A percentile compares a stretch with the other conserved stretches of the same genome.
Evolutionary conservation across 2,329 filamentous ascomycete species (phyloP).

Genomic region (Colletotrichum chrysophilum): DNA sequence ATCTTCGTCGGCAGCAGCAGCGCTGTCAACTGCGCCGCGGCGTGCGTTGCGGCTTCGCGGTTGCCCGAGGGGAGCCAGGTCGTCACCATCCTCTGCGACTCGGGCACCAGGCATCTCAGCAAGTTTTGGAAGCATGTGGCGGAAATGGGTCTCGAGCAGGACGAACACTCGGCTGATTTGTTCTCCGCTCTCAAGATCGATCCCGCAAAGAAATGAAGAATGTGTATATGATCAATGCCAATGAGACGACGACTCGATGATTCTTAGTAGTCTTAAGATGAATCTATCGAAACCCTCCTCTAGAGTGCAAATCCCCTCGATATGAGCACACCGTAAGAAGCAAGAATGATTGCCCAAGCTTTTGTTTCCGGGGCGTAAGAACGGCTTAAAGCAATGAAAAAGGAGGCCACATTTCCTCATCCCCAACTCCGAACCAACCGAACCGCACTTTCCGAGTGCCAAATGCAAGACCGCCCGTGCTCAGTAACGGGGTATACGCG

Average conservation of each 20-base stretch:
- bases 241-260: neutral
- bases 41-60: constrained; percentile 69
- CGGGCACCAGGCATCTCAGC: constrained; percentile 80
- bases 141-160: constrained; percentile 69
- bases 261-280: neutral
- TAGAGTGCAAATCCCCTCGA: neutral
- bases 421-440: constrained; percentile 22
- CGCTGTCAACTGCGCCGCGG: constrained; percentile 93
- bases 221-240: neutral
- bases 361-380: neutral
- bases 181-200: constrained; percentile 55
- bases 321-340: neutral
- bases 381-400: constrained; percentile 16
- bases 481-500: constrained; percentile 20
- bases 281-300: constrained; percentile 16
- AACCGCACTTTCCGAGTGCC: constrained; percentile 17
- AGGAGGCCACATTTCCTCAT: constrained; percentile 7
- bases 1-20: constrained; percentile 94
- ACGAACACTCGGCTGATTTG: constrained; percentile 53
- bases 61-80: constrained; percentile 68
- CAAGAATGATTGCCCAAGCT: neutral
- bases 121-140: constrained; percentile 84
- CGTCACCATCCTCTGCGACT: constrained; percentile 86
- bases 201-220: neutral
- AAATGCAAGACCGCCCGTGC: constrained; percentile 23